A percentile compares a stretch with the other conserved stretches of the same genome.
Conservation (phyloP, 306 rosid genomes). For the Inga oerstediana region DNA sequence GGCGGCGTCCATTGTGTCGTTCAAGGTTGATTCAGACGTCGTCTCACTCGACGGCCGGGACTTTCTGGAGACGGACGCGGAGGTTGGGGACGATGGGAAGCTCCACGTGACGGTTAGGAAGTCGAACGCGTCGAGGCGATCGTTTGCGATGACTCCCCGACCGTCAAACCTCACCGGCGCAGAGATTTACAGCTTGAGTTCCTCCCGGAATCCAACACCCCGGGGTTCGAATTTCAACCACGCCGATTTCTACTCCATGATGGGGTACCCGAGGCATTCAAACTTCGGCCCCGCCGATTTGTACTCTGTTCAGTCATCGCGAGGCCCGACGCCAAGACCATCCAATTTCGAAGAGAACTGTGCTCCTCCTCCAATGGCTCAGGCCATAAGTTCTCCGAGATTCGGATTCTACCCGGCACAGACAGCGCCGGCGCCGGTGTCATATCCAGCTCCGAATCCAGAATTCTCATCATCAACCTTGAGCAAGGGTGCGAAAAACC, state of each 20-base stretch:
- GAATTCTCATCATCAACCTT: constrained; percentile 65
- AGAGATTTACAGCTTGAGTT: constrained; percentile 91
- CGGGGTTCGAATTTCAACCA: constrained; percentile 90
- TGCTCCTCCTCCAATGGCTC: constrained; percentile 34
- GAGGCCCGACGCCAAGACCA: constrained; percentile 86
- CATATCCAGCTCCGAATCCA: constrained; percentile 87
- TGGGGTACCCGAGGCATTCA: constrained; percentile 81
- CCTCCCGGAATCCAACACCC: constrained; percentile 90
- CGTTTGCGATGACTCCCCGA: constrained; percentile 80
- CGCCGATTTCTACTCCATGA: constrained; percentile 87
- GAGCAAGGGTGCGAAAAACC: constrained; percentile 48
- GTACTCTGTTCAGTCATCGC: constrained; percentile 84
- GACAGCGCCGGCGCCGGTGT: constrained; percentile 34
- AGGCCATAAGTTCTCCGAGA: constrained; percentile 46
- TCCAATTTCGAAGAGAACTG: constrained; percentile 85
- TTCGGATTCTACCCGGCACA: constrained; percentile 73
- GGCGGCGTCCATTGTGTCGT: constrained; percentile 92
- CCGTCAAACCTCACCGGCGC: constrained; percentile 97
- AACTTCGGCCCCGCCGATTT: constrained; percentile 74
- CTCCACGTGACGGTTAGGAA: constrained; percentile 90
- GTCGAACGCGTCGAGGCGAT: constrained; percentile 80
- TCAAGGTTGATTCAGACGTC: constrained; percentile 94
- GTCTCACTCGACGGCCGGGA: constrained; percentile 92
- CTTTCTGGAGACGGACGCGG: constrained; percentile 91
- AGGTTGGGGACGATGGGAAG: constrained; percentile 87